Evolutionary conservation across 768 basidiomycete species (phyloP).

Genomic region (Tricholoma matsutake): DNA sequence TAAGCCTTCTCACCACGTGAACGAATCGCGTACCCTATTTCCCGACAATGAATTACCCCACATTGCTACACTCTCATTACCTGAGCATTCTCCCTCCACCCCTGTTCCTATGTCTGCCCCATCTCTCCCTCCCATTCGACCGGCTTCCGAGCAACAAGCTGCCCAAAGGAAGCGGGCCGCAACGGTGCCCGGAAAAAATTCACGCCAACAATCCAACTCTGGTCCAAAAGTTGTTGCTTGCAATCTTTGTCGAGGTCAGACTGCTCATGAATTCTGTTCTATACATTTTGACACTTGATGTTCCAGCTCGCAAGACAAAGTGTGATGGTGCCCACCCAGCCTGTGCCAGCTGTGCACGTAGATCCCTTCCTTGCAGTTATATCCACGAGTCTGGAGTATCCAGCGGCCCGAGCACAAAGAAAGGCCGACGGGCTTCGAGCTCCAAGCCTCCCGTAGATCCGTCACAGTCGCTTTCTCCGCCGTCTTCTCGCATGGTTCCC

Average conservation of each 20-base stretch:
- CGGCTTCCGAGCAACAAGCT: slow-evolving; percentile 64
- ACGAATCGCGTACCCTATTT: slow-evolving; percentile 44
- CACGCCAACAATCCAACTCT: slow-evolving; percentile 57
- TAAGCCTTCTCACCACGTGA: slow-evolving; percentile 25
- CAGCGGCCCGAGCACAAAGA: slow-evolving; percentile 39
- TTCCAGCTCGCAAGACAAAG: slow-evolving; percentile 79
- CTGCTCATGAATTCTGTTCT: background rate
- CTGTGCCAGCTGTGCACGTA: slow-evolving; percentile 78
- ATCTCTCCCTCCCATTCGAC: slow-evolving; percentile 60
- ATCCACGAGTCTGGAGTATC: slow-evolving; percentile 54
- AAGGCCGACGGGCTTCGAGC: slow-evolving; percentile 53
- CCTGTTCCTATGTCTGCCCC: slow-evolving; percentile 60
- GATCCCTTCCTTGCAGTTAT: slow-evolving; percentile 76
- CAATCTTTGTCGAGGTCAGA: slow-evolving; percentile 79
- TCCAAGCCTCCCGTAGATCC: slow-evolving; percentile 44
- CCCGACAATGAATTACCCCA: slow-evolving; percentile 66
- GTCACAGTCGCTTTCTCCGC: slow-evolving; percentile 49
- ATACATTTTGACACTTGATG: background rate
- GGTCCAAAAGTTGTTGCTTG: slow-evolving; percentile 87
- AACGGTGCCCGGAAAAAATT: slow-evolving; percentile 61
- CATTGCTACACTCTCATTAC: slow-evolving; percentile 65
- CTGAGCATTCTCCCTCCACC: slow-evolving; percentile 53
- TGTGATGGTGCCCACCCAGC: slow-evolving; percentile 86
- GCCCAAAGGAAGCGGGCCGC: slow-evolving; percentile 68
- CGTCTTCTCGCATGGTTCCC: slow-evolving; percentile 53